Percentiles rank a stretch among this genome's conserved stretches.
Evolutionary conservation across 1,284 basidiomycete species (phyloP).

Genomic region (Nidula niveotomentosa): DNA sequence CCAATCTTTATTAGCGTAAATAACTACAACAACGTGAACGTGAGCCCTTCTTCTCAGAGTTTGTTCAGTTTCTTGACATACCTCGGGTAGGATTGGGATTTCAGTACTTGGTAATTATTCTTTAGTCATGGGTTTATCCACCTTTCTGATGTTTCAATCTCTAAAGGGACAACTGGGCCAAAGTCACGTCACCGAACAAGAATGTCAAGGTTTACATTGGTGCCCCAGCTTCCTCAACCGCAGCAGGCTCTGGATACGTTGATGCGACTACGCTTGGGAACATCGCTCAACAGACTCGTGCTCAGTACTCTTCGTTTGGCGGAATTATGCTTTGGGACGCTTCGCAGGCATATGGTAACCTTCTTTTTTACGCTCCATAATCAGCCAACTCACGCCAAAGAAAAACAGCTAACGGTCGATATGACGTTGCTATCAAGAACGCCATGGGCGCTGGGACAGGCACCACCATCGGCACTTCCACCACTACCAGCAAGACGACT

Average conservation of each 20-base stretch:
- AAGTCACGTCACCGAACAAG: conserved; percentile 46
- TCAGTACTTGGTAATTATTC: conserved; percentile 47
- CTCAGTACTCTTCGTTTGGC: conserved; percentile 61
- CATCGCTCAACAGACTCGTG: conserved; percentile 42
- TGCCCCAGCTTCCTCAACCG: conserved; percentile 48
- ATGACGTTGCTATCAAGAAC: conserved; percentile 51
- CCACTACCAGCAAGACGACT: conserved; percentile 21
- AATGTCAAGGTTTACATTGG: conserved; percentile 66
- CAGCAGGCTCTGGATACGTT: conserved; percentile 54
- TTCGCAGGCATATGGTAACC: conserved; percentile 55
- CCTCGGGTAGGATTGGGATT: conserved; percentile 47
- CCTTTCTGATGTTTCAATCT: too few species aligned
- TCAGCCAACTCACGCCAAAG: too few species aligned
- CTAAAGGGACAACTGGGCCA: conserved; percentile 64
- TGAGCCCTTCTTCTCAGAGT: conserved; percentile 22
- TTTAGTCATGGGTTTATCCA: not conserved
- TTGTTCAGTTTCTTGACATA: not conserved
- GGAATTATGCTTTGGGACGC: conserved; percentile 71
- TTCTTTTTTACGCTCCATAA: not conserved
- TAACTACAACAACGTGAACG: conserved; percentile 38
- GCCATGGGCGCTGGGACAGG: conserved; percentile 34
- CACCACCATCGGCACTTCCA: conserved; percentile 19
- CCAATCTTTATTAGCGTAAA: conserved; percentile 27
- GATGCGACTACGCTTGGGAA: conserved; percentile 40
- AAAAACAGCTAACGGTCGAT: conserved; percentile 51